Percentiles rank a stretch among this genome's conserved stretches.
phyloP scores from a whole-genome alignment of 1,284 basidiomycete genomes.

The Pascua guehoae region DNA sequence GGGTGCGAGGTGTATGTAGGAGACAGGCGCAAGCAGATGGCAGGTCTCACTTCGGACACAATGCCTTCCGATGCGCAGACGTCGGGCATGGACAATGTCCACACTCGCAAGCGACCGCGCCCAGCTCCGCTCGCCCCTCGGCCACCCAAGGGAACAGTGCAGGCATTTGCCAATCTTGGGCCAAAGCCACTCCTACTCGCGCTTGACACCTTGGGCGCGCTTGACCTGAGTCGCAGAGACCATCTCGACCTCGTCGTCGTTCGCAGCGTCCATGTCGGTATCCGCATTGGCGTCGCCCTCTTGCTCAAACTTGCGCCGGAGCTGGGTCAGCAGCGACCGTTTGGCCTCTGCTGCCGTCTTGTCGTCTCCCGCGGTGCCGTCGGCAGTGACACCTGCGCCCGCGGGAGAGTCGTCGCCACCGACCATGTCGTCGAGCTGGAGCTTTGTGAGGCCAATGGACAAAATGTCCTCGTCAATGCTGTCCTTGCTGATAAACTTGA shows the following conservation, averaged over 20 bases:
- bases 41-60: too few species aligned
- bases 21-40: too few species aligned
- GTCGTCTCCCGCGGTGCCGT: slow-evolving; percentile 64
- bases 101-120: too few species aligned
- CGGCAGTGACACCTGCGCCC: slow-evolving; percentile 20
- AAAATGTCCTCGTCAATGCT: slow-evolving; percentile 97
- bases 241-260: not conserved
- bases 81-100: too few species aligned
- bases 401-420: slow-evolving; percentile 58
- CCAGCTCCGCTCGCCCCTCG: too few species aligned
- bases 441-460: slow-evolving; percentile 80
- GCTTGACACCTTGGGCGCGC: not conserved
- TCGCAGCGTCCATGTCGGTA: not conserved
- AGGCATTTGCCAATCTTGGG: too few species aligned
- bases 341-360: slow-evolving; percentile 45
- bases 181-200: too few species aligned
- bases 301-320: slow-evolving; percentile 30
- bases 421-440: slow-evolving; percentile 86
- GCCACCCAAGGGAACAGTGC: too few species aligned
- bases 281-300: not conserved
- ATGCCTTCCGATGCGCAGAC: too few species aligned
- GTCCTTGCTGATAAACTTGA: slow-evolving; percentile 86
- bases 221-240: slow-evolving; percentile 4
- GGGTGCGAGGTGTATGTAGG: too few species aligned
- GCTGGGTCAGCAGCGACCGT: slow-evolving; percentile 37